These are phyloP conservation scores for Monilinia laxa DNA, from an alignment of 2,329 filamentous ascomycete genomes.

Conservation along the genomic window DNA sequence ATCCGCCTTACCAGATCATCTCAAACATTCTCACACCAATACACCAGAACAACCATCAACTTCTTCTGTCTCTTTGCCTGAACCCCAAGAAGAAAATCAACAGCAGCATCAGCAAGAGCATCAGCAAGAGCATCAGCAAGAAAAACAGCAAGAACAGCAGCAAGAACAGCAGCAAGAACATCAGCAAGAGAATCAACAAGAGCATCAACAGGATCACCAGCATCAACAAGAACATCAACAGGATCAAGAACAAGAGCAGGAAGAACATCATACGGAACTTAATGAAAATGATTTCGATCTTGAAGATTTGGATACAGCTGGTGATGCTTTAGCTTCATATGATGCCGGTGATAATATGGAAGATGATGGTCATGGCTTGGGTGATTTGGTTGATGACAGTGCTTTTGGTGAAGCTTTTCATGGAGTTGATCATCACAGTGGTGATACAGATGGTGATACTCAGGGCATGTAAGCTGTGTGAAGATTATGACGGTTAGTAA, in stretches of 20 bases:
- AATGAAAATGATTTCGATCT: conserved; percentile 63
- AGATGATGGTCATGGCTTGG: conserved; percentile 53
- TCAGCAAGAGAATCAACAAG: too few relatives aligned
- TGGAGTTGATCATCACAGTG: conserved; percentile 47
- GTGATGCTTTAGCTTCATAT: conserved; percentile 68
- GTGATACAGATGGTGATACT: conserved; percentile 24
- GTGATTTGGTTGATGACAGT: conserved; percentile 68
- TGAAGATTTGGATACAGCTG: conserved; percentile 67
- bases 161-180: not conserved
- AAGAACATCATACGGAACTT: conserved; percentile 34
- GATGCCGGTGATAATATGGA: conserved; percentile 50
- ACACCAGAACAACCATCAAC: conserved; percentile 13
- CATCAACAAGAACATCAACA: not conserved
- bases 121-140: not conserved
- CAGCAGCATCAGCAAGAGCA: too few relatives aligned
- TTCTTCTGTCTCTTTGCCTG: conserved; percentile 15
- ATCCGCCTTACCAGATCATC: not conserved
- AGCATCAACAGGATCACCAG: too few relatives aligned
- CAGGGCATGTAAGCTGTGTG: conserved; percentile 25
- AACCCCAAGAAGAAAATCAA: conserved; percentile 15
- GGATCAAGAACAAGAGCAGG: conserved; percentile 27
- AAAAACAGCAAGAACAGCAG: not conserved
- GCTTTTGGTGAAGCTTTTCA: conserved; percentile 85
- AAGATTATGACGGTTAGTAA: not conserved
- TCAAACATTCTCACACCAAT: conserved; percentile 15